phyloP scores from a whole-genome alignment of 164 flowering plant genomes.

The Berberis thunbergii region DNA sequence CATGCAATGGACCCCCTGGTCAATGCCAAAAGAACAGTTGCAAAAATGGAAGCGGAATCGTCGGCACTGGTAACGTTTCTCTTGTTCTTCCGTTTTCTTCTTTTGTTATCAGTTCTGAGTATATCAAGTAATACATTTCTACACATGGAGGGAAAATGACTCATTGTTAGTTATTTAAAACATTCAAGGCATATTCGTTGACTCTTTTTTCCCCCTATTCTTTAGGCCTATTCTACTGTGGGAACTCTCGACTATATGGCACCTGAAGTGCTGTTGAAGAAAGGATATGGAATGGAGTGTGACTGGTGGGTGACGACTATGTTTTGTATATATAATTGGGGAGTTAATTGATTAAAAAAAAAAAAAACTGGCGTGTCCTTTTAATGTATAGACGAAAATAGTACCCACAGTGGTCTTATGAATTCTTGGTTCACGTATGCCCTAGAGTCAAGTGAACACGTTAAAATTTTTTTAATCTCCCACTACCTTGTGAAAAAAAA shows the following conservation, averaged over 20 bases:
- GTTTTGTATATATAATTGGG: not conserved
- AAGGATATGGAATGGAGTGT: constrained; percentile 91
- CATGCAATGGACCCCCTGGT: constrained; percentile 45
- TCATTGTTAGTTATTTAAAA: too few species aligned
- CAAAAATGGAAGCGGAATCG: constrained; percentile 88
- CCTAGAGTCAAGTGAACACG: too few species aligned
- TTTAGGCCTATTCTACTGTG: constrained; percentile 86
- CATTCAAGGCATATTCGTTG: too few species aligned
- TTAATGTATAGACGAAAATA: too few species aligned
- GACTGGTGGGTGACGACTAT: constrained; percentile 42
- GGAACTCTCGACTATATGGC: constrained; percentile 98
- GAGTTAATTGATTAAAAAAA: not conserved
- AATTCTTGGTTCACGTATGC: too few species aligned
- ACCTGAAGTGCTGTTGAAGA: constrained; percentile 80
- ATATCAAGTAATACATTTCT: too few species aligned
- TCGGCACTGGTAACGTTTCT: constrained; percentile 60
- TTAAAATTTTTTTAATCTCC: too few species aligned
- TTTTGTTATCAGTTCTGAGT: not conserved
- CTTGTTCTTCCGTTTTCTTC: not conserved
- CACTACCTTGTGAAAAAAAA: too few species aligned
- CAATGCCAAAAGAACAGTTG: constrained; percentile 69
- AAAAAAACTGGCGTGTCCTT: not conserved
- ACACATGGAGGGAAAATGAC: too few species aligned
- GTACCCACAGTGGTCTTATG: too few species aligned
- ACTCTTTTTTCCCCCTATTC: not conserved